Evolutionary conservation across 2,329 filamentous ascomycete genomes (phyloP).

Genomic region (Monosporascus sp.): DNA sequence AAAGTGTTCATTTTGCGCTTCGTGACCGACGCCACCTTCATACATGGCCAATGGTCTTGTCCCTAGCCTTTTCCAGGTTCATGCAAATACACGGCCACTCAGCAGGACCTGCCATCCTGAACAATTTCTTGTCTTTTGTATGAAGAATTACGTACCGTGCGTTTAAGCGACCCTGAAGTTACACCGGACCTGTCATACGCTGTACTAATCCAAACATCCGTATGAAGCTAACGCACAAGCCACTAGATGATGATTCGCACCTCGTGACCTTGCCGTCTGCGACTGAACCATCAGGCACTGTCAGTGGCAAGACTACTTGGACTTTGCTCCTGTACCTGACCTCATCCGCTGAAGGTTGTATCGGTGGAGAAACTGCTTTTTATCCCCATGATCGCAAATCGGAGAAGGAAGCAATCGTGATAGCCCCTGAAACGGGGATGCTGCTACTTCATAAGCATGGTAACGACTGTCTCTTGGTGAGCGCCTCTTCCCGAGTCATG

Average conservation of each 20-base stretch:
- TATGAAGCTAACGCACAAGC: conserved; percentile 10
- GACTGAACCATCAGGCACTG: conserved; percentile 24
- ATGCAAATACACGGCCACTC: no score
- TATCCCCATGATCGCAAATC: conserved; percentile 63
- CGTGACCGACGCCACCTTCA: no score
- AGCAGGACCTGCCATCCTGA: no score
- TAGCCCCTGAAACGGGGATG: conserved; percentile 77
- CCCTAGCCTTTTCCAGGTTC: no score
- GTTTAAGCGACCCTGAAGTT: no score
- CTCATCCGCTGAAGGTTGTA: conserved; percentile 65
- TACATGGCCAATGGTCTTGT: no score
- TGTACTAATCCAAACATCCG: background rate
- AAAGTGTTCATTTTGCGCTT: background rate
- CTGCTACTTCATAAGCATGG: conserved; percentile 84
- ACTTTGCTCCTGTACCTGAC: conserved; percentile 85
- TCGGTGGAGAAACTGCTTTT: conserved; percentile 87
- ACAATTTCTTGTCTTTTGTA: no score
- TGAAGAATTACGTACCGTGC: no score
- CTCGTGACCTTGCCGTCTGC: conserved; percentile 52
- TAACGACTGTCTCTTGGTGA: conserved; percentile 73
- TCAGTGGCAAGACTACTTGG: conserved; percentile 73
- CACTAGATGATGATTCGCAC: conserved; percentile 80
- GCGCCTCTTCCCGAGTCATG: conserved; percentile 19
- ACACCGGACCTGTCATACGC: no score
- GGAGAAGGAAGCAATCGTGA: conserved; percentile 59